Evolutionary conservation across 2,329 filamentous ascomycete genomes (phyloP), one percentile per base, ranked within the genome.

Genomic region (Tolypocladium nubicola): DNA sequence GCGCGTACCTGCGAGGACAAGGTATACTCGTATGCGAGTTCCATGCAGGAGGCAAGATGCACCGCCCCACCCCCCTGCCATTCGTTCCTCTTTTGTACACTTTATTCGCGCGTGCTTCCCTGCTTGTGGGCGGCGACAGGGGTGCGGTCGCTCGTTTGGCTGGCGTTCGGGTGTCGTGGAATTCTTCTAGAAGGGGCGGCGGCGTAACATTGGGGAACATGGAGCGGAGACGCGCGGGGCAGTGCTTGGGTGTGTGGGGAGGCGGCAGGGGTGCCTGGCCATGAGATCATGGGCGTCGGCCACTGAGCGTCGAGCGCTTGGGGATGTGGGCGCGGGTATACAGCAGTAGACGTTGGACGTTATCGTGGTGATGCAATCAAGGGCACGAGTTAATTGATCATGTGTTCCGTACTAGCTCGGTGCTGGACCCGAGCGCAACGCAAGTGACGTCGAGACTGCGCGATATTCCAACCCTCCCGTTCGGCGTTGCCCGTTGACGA

Each of bases 131-230:
- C 30, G 33, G 52, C 35, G 37, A 21, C 52, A 26, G 52, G 35
- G 37, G 52, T 35, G n/a, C 40, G 2, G 40, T 21, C 19, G n/a
- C 40, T 41, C 39, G 39, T 14, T 33, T 1, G 21, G 5, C 26
- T 14, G 35, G 9, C 35, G 52, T 38, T 50, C 35, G 65, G 65
- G 61, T 66, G 62, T 62, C 63, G 63, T 63, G 65, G 66, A 68
- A 69, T 65, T 65, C 64, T 69, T 69, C 67, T 66, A 64, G 67
- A 69, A 69, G 66, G 60, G 60, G 59, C 59, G 61, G 56, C 50
- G 50, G 55, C 58, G 58, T 61, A 58, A 50, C 47, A 4, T 21
- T 50, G 30, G 47, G 47, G 47, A 35, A 50, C 8, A 3, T 13
- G 16, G 30, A 21, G 47, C 47, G 30, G 19, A 37, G 47, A 50